Evolutionary conservation across 2,329 filamentous ascomycete species (phyloP).

Genomic region (Nemania diffusa): DNA sequence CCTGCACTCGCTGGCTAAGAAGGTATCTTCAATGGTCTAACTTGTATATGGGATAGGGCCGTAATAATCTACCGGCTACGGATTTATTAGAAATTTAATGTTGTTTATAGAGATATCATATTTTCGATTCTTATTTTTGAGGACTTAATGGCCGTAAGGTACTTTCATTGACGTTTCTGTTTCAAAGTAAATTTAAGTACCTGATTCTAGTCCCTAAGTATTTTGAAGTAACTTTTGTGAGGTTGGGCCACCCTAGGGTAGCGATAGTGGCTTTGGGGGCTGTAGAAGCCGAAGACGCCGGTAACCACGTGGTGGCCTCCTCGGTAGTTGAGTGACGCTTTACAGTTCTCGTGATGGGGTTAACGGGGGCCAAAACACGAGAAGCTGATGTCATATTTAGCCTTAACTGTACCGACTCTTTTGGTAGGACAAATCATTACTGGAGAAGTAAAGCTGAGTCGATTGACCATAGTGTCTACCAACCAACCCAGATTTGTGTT

Average conservation of each 20-base stretch:
- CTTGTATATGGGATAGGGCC: too few species aligned
- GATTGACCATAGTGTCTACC: not conserved
- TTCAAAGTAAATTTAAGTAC: not conserved
- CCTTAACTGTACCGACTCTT: not conserved
- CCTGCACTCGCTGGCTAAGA: too few species aligned
- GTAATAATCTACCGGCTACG: too few species aligned
- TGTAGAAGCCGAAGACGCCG: not conserved
- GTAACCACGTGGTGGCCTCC: conserved; percentile 5
- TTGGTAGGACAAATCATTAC: not conserved
- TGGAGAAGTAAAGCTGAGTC: not conserved
- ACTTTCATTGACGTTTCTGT: not conserved
- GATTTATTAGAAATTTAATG: too few species aligned
- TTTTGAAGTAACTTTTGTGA: conserved; percentile 2
- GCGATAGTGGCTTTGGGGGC: too few species aligned
- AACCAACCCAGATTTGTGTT: not conserved
- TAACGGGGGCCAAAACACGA: not conserved
- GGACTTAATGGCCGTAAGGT: not conserved
- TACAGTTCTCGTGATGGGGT: not conserved
- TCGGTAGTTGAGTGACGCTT: conserved; percentile 4
- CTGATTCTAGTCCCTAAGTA: not conserved
- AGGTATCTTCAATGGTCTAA: too few species aligned
- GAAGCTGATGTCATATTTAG: not conserved
- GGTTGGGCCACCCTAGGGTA: not conserved
- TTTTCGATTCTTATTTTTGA: not conserved
- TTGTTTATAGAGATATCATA: too few species aligned